Evolutionary conservation across 1,139 yeast species (phyloP).

Genomic region (Blastobotrys ciferrii): DNA sequence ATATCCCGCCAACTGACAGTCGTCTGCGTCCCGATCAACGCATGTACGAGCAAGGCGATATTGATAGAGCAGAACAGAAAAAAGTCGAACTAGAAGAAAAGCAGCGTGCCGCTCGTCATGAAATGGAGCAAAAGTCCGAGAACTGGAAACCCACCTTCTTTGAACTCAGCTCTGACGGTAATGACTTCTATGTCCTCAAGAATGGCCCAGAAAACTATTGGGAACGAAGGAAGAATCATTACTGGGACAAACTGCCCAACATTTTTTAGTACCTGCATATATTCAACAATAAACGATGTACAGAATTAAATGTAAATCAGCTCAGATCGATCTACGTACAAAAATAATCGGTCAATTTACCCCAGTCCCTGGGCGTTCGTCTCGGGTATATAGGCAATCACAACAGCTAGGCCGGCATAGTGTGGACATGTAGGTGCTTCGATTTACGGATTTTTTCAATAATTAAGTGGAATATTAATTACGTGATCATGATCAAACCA

Average conservation of each 20-base stretch:
- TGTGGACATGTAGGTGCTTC: too few species aligned
- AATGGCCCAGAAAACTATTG: constrained; percentile 72
- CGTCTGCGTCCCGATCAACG: constrained; percentile 84
- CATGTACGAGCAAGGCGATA: constrained; percentile 64
- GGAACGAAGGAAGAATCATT: constrained; percentile 51
- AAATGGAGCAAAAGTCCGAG: constrained; percentile 46
- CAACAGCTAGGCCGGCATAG: too few species aligned
- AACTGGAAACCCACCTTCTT: constrained; percentile 64
- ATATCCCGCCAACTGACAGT: constrained; percentile 82
- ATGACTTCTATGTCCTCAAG: constrained; percentile 58
- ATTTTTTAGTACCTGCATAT: constrained; percentile 17
- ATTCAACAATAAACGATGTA: not conserved
- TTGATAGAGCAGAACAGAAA: constrained; percentile 65
- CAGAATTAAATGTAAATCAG: not conserved
- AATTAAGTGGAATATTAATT: too few species aligned
- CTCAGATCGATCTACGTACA: too few species aligned
- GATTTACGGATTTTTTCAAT: too few species aligned
- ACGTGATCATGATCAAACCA: too few species aligned
- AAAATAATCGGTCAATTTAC: too few species aligned
- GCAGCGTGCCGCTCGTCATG: constrained; percentile 75
- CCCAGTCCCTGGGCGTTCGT: too few species aligned
- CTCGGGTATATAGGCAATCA: too few species aligned
- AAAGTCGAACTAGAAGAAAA: constrained; percentile 71
- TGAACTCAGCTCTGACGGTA: constrained; percentile 32
- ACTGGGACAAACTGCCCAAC: constrained; percentile 36